Evolutionary conservation across 1,139 yeast species (phyloP).

Genomic region (Ashbya aceris): DNA sequence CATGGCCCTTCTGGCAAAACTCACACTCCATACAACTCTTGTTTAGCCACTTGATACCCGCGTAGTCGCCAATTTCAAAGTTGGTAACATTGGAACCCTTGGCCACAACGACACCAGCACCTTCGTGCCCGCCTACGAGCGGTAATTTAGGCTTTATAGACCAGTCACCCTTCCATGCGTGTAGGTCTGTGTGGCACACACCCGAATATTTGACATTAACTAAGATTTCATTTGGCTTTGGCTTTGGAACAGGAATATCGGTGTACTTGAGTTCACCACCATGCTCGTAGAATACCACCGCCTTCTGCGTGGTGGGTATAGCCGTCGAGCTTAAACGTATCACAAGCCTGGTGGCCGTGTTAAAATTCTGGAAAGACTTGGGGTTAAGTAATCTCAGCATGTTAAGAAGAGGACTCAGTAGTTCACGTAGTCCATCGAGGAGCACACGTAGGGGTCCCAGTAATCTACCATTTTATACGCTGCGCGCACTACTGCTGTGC

Average conservation of each 20-base stretch:
- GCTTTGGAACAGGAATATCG: constrained; percentile 52
- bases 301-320: constrained; percentile 44
- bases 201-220: constrained; percentile 59
- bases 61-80: constrained; percentile 53
- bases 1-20: constrained; percentile 45
- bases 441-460: no score
- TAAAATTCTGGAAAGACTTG: not conserved
- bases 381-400: not conserved
- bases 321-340: constrained; percentile 4
- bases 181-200: constrained; percentile 62
- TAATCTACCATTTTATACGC: no score
- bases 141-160: constrained; percentile 52
- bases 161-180: constrained; percentile 69
- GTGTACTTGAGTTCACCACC: constrained; percentile 44
- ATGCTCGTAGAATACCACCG: constrained; percentile 41
- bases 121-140: constrained; percentile 63
- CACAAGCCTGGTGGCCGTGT: constrained; percentile 2
- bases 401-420: not conserved
- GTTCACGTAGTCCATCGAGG: no score
- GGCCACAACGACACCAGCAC: constrained; percentile 58
- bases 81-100: constrained; percentile 49
- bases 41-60: constrained; percentile 61
- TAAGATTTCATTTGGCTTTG: constrained; percentile 51
- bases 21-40: constrained; percentile 57
- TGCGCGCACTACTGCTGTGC: no score